Evolutionary conservation across 352 stramenopile species (phyloP).

Genomic region (Phytopythium litorale): DNA sequence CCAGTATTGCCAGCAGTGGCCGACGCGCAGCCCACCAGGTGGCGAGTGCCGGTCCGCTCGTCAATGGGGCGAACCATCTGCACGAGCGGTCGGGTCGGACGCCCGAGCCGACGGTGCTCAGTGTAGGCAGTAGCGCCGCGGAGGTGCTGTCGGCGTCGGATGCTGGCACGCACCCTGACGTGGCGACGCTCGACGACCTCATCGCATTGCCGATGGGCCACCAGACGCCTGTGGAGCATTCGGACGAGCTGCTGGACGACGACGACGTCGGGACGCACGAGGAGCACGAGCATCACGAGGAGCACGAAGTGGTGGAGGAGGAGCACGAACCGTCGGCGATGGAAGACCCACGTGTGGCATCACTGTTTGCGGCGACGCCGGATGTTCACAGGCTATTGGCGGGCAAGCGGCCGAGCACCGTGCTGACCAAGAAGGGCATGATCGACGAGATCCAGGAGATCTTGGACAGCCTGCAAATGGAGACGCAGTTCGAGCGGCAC

Average conservation of each 20-base stretch:
- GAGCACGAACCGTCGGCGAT: constrained; percentile 26
- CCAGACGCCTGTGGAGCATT: constrained; percentile 22
- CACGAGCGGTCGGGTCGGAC: not conserved
- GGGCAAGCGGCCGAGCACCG: constrained; percentile 44
- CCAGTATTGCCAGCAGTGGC: not conserved
- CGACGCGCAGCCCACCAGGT: not conserved
- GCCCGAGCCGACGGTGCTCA: not conserved
- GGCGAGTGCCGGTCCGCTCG: not conserved
- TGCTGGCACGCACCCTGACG: not conserved
- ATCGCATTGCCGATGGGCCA: constrained; percentile 16
- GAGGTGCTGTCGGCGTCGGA: not conserved
- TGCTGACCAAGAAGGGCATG: constrained; percentile 69
- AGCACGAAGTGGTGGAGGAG: constrained; percentile 5
- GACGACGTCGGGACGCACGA: not conserved
- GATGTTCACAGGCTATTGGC: constrained; percentile 57
- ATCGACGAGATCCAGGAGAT: constrained; percentile 82
- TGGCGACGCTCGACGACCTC: constrained; percentile 5
- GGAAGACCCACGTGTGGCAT: constrained; percentile 45
- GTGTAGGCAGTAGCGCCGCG: not conserved
- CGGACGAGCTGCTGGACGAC: constrained; percentile 10
- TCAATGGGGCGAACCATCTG: not conserved
- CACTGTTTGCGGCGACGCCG: constrained; percentile 36
- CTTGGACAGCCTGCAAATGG: constrained; percentile 72
- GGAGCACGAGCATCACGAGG: constrained; percentile 8
- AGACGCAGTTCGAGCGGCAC: constrained; percentile 73